Evolutionary conservation across 2,329 filamentous ascomycete species (phyloP), one percentile per base, ranked within the genome.

Genomic region (Colletotrichum spinosum): DNA sequence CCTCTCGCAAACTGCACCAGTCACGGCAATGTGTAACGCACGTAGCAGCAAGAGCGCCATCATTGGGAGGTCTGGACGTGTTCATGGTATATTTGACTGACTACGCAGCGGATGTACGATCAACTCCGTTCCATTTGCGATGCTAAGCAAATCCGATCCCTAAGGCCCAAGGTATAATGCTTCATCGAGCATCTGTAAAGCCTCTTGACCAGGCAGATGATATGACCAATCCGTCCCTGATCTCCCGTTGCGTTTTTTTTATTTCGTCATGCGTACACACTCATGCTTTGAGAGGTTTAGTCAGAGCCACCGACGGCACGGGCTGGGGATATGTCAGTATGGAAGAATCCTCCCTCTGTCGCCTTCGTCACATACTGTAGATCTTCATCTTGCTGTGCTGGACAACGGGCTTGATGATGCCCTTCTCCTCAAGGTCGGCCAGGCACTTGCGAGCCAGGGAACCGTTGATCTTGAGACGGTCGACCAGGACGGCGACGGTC

Each of bases 391-490:
- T 96, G 87, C 91, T 95, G 90, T 99, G 97, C 74, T 89, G 89
- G 73, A 98, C 93, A 77, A 99, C 88, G 84, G 97, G 95, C 91
- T 96, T 97, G 88, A 99, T 99, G 84, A 93, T 89, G 77, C 95
- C 96, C 90, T 94, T 96, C 88, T 97, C 93, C 91, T 98, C 95
- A 76, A 98, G 88, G 80, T 98, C 95, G 80, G 86, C 86, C 74
- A 98, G 87, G 83, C 93, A 95, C 85, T 88, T 86, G 79, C 96
- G 91, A 74, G 96, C 96, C 79, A 99, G 87, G 76, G 93, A 97
- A 80, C 96, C 97, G 88, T 99, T 99, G 89, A 99, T 97, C 94
- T 99, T 99, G 84, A 99, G 90, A 84, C 96, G 91, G 86, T 99
- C 96, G 89, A 99, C 96, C 79, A 99, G 94, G 77, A 93, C 95